phyloP scores from a whole-genome alignment of 352 stramenopile species.

The Globisporangium radiosum region DNA sequence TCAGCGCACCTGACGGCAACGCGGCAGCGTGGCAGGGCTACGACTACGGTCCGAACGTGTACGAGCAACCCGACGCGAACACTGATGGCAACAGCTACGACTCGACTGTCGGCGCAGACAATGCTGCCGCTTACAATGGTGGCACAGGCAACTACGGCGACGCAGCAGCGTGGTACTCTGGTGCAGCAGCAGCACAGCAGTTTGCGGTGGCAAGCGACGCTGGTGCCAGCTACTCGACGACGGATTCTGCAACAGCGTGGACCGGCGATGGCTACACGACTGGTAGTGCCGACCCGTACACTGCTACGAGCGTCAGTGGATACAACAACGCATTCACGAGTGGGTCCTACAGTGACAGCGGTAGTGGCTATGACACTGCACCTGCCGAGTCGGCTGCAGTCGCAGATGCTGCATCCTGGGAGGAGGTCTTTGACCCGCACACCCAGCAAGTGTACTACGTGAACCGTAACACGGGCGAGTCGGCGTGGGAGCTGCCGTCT shows the following conservation, averaged over 20 bases:
- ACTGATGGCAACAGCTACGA: slow-evolving; percentile 3
- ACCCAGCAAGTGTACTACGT: slow-evolving; percentile 54
- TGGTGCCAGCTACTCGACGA: neutral
- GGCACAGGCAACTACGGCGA: no score
- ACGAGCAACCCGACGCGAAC: neutral
- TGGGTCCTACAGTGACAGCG: neutral
- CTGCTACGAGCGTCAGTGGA: neutral
- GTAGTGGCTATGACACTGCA: neutral
- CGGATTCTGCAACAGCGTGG: neutral
- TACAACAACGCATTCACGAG: no score
- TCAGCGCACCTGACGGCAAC: slow-evolving; percentile 24
- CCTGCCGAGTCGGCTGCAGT: neutral
- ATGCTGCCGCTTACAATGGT: no score
- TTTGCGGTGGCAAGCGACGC: neutral
- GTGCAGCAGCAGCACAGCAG: neutral
- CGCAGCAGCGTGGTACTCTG: no score
- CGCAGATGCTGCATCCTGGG: slow-evolving; percentile 21
- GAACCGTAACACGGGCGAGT: slow-evolving; percentile 55
- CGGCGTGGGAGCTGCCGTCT: slow-evolving; percentile 35
- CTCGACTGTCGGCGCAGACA: neutral
- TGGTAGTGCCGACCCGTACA: no score
- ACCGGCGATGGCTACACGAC: neutral
- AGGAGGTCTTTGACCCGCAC: slow-evolving; percentile 58
- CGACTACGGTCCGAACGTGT: slow-evolving; percentile 7
- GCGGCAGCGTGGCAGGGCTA: slow-evolving; percentile 23